These are phyloP conservation scores for Avicennia marina DNA, from an alignment of 257 asterid genomes.

Conservation along the genomic window DNA sequence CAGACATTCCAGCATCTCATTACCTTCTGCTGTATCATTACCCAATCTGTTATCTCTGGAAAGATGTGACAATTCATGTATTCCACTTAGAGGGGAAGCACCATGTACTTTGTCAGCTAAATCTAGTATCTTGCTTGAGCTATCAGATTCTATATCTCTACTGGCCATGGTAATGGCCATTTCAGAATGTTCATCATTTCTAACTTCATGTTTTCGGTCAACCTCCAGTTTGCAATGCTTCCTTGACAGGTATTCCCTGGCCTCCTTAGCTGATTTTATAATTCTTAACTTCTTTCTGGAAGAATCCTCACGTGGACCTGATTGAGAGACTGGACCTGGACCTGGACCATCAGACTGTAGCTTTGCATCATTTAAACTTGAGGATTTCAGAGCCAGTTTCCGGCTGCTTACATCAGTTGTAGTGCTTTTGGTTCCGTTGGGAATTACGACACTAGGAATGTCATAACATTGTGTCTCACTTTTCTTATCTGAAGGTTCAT, in stretches of 20 bases:
- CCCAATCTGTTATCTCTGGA: slow-evolving; percentile 17
- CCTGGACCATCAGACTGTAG: slow-evolving; percentile 24
- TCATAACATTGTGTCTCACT: slow-evolving; percentile 15
- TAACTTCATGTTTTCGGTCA: slow-evolving; percentile 27
- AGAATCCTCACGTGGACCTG: slow-evolving; percentile 20
- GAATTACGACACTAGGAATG: slow-evolving; percentile 11
- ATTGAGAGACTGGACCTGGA: slow-evolving; percentile 17
- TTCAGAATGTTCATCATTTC: slow-evolving; percentile 22
- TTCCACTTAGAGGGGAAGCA: slow-evolving; percentile 14
- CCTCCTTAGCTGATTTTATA: slow-evolving; percentile 78
- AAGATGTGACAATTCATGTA: slow-evolving; percentile 14
- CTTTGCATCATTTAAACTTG: slow-evolving; percentile 20
- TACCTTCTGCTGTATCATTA: slow-evolving; percentile 25
- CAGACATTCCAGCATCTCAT: slow-evolving; percentile 24
- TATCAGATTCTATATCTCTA: slow-evolving; percentile 19
- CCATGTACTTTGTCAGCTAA: slow-evolving; percentile 18
- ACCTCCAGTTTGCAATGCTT: slow-evolving; percentile 33
- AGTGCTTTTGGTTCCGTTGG: slow-evolving; percentile 23
- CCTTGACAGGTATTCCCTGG: slow-evolving; percentile 67
- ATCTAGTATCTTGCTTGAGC: slow-evolving; percentile 23
- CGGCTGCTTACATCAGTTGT: slow-evolving; percentile 12
- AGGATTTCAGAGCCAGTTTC: slow-evolving; percentile 21
- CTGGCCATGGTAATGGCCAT: slow-evolving; percentile 13
- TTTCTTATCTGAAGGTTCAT: slow-evolving; percentile 25
- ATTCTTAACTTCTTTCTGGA: slow-evolving; percentile 39